Evolutionary conservation across 2,329 filamentous ascomycete genomes (phyloP), one percentile per base, ranked within the genome.

Genomic region (Hypoxylon sp.): DNA sequence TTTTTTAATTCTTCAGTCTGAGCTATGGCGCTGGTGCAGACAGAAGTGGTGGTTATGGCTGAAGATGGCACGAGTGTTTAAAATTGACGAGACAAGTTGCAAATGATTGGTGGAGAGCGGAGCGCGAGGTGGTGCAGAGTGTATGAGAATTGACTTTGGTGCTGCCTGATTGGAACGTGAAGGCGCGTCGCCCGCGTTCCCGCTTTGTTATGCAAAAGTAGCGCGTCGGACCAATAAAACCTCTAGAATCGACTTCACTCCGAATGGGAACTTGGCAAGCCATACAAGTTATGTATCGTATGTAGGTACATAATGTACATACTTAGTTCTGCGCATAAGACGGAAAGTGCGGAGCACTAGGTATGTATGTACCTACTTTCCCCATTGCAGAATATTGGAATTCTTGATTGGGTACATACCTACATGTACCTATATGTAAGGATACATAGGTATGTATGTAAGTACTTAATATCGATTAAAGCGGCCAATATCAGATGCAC

Each of bases 211-310:
- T 67, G 69, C 60, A 42, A 37, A 54, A 47, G 19, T 1, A 51
- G 33, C 72, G 72, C 70, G 72, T 70, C 58, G 8, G 24, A 14
- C 72, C 72, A 73, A 73, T 71, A 64, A 73, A 26, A 24, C 1
- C 19, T n/a, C 26, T 9, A 10, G 8, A 55, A 55, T 67, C 47
- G 55, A 73, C 72, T 65, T 72, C 66, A 70, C 17, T 47, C 46
- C 62, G 29, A 31, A 31, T 31, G 6, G 29, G 29, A 53, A 61
- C 68, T 71, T 68, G 67, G 70, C 65, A 54, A 58, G 52, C 70
- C 58, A 65, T 35, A 33, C 56, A 44, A 29, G 35, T 35, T 55
- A 44, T 19, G 51, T 47, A 50, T 26, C 17, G 51, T 37, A 48
- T 24, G 3, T 13, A 59, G 19, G 33, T 37, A 37, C 35, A 8